Base-by-base conservation (phyloP, 306 rosid species). In the Fragaria vesca region DNA sequence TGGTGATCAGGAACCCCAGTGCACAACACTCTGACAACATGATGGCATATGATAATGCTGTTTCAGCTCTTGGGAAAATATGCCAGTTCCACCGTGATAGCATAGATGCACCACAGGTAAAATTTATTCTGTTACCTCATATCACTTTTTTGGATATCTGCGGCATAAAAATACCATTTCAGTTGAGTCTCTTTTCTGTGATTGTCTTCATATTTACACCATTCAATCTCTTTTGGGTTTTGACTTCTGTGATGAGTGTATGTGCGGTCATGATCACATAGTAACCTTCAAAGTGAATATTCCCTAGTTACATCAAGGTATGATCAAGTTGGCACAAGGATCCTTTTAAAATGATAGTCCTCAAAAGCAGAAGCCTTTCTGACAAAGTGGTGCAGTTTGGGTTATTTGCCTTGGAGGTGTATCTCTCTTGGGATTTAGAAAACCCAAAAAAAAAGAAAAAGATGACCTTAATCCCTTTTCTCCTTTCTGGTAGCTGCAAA, bases 21-120 rank as follows among this genome's bases (percentile, higher is more conserved):
- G 97, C 97, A 50, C 86, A 86, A 74, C 91, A 93, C 20, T 36
- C 88, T 66, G 99, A 92, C 67, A 91, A 91, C 73, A 58, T 91
- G 12, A 93, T 95, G 99, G 97, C 99, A 72, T 95, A 95, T 76
- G 99, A 95, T 84, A 95, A 95, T 85, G 99, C 99, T 73, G 97
- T 95, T 80, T 95, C 99, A 32, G 97, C 99, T 50, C 76, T 95
- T 42, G 99, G 99, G 34, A 95, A 95, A 86, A 95, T 95, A 75
- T 88, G 97, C 72, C 86, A 88, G 73, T 95, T 81, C 71, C 97
- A 95, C 75, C 97, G 97, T 26, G 97, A 91, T 72, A 83, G 90
- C 81, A 89, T 95, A 76, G 97, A 91, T 85, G 86, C 96, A 63
- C 85, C 91, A 70, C 97, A 95, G 99, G 97, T 95, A 17, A 72